Base-by-base conservation (phyloP, 805 yeast species). In the Candida peoriensis region DNA sequence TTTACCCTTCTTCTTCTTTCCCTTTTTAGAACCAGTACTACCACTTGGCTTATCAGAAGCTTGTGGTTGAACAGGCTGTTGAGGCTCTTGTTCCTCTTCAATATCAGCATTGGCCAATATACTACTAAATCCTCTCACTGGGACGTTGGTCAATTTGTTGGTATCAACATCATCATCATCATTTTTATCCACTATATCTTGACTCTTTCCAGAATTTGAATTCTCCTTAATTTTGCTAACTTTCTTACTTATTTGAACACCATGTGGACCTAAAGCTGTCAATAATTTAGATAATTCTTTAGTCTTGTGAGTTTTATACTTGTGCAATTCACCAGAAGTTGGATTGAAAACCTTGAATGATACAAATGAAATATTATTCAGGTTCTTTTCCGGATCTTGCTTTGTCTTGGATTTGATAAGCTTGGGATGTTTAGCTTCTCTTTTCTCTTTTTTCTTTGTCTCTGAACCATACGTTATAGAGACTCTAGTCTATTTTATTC, bases 271-370 rank as follows among this genome's bases (percentile, higher is more conserved):
- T 31, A 86, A 54, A 8, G 82, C 81, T n/a, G 82, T 72, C 52
- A 83, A 59, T 13, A 86, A 52, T 48, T 86, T 71, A 17, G 83
- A 75, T 30, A 86, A 66, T 53, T 85, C 93, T 52, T 85, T 85
- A 26, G 68, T 54, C 44, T 78, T 78, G 42, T 61, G 58, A 1
- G 88, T 76, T 37, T 68, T 70, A 50, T 68, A 70, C 39, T 66
- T 70, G 52, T 78, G 70, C 35, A 83, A 69, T 29, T 74, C 66
- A 3, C 95, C 94, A 8, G 76, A 66, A 8, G 56, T 63, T 3
- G 89, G 76, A 49, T 84, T 86, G 46, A 57, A 81, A 1, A 80
- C 68, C 52, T 86, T 86, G 57, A 81, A 73, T 1, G 48, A 34
- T 8, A 51, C 49, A 20, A 47, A 49, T 8, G 47, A 44, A n/a